Conservation (phyloP, 2,329 filamentous ascomycete genomes). For the Amauroascus niger region DNA sequence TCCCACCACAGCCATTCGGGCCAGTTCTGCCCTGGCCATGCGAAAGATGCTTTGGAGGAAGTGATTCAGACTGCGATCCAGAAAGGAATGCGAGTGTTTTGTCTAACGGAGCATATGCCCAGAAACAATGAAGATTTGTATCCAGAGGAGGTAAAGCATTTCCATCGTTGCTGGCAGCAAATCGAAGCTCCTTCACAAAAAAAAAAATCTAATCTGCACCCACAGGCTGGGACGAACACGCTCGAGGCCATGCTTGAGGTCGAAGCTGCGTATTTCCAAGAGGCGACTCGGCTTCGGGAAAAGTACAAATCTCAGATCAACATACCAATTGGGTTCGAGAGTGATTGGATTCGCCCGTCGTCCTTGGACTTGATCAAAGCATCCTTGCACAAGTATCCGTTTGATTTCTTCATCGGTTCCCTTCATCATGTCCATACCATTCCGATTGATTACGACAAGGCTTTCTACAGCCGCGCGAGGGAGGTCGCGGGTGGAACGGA, state of each 20-base stretch:
- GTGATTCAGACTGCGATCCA: constrained; percentile 69
- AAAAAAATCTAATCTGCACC: constrained; percentile 1
- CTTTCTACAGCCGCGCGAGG: constrained; percentile 57
- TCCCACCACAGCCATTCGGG: constrained; percentile 97
- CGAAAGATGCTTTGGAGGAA: constrained; percentile 72
- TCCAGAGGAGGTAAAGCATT: constrained; percentile 67
- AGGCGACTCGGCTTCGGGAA: constrained; percentile 62
- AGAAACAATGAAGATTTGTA: constrained; percentile 72
- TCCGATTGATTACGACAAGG: constrained; percentile 77
- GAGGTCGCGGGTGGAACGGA: constrained; percentile 52
- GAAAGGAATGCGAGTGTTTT: constrained; percentile 71
- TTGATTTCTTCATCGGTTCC: constrained; percentile 89
- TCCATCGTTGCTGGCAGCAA: neutral
- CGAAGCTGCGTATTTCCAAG: constrained; percentile 56
- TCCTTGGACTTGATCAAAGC: constrained; percentile 51
- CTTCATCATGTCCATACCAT: constrained; percentile 80
- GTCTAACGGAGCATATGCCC: constrained; percentile 91
- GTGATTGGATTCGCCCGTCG: constrained; percentile 74
- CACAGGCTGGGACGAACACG: neutral
- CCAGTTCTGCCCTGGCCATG: constrained; percentile 89
- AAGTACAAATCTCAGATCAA: constrained; percentile 63
- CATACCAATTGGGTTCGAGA: constrained; percentile 82
- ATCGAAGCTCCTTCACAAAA: neutral
- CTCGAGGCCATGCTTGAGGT: constrained; percentile 35
- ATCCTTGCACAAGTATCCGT: constrained; percentile 50